These are phyloP conservation scores for Punica granatum DNA, from an alignment of 345 rosid genomes.

Conservation along the genomic window DNA sequence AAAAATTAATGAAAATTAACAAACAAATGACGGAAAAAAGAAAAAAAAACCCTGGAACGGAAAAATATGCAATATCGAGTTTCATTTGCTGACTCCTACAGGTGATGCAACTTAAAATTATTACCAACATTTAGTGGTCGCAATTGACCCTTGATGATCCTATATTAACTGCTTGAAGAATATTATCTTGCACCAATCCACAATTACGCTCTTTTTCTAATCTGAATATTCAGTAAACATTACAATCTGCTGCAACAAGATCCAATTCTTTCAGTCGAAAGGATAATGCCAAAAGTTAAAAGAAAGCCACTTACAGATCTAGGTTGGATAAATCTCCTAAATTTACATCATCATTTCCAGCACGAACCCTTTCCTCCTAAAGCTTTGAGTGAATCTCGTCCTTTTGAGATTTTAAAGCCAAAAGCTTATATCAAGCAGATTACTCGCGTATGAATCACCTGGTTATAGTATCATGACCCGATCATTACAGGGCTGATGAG, in stretches of 20 bases:
- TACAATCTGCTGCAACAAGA: neutral
- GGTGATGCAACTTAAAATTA: neutral
- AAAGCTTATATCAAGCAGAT: neutral
- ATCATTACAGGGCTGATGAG: conserved; percentile 49
- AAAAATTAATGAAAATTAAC: neutral
- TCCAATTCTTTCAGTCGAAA: neutral
- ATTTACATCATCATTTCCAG: neutral
- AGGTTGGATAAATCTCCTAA: neutral
- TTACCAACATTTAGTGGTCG: neutral
- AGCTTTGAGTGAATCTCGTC: neutral
- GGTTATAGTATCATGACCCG: neutral
- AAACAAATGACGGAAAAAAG: neutral
- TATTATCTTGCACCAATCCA: neutral
- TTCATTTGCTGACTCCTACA: neutral
- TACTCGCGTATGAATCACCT: no score
- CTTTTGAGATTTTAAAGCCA: neutral
- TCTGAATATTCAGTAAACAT: neutral
- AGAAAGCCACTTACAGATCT: neutral
- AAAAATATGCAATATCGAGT: neutral
- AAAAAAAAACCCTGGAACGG: neutral
- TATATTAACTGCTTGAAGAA: neutral
- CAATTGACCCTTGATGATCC: neutral
- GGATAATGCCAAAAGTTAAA: neutral
- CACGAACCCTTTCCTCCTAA: neutral
- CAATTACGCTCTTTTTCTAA: neutral